phyloP scores from a whole-genome alignment of 2,329 filamentous ascomycete genomes.

The Sporothrix protearum region DNA sequence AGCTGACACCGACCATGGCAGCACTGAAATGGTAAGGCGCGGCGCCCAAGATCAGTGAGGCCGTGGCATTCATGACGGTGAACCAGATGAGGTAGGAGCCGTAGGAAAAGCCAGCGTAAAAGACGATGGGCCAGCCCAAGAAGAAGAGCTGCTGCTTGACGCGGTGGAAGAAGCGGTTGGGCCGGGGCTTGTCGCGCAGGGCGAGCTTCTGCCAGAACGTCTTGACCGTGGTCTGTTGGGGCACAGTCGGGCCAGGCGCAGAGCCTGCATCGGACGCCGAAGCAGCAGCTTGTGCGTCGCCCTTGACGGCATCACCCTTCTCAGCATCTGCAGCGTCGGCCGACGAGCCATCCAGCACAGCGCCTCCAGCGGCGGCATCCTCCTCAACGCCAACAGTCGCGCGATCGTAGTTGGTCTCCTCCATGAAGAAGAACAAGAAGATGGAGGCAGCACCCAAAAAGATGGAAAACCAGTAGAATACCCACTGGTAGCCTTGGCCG shows the following conservation, averaged over 20 bases:
- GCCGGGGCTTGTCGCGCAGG: background rate
- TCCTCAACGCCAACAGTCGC: conserved; percentile 35
- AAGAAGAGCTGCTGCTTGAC: conserved; percentile 24
- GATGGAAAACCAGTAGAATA: conserved; percentile 44
- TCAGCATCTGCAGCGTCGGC: conserved; percentile 22
- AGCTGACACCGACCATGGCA: conserved; percentile 29
- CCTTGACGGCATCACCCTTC: background rate
- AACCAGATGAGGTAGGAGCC: conserved; percentile 33
- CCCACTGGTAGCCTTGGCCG: conserved; percentile 49
- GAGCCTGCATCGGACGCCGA: background rate
- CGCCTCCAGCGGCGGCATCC: background rate
- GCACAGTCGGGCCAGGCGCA: background rate
- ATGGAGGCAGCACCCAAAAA: conserved; percentile 47
- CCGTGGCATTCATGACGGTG: conserved; percentile 33
- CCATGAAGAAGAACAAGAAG: conserved; percentile 56
- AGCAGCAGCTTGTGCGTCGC: background rate
- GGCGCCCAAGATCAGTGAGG: conserved; percentile 27
- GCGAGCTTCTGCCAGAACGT: conserved; percentile 12
- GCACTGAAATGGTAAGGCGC: conserved; percentile 31
- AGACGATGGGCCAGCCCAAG: conserved; percentile 25
- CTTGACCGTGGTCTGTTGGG: background rate
- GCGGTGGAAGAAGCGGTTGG: conserved; percentile 5
- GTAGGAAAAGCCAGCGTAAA: conserved; percentile 31
- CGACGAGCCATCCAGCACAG: background rate
- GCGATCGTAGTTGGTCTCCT: conserved; percentile 56